Evolutionary conservation across 805 yeast species (phyloP).

Genomic region (Kodamaea nitidulidarum): DNA sequence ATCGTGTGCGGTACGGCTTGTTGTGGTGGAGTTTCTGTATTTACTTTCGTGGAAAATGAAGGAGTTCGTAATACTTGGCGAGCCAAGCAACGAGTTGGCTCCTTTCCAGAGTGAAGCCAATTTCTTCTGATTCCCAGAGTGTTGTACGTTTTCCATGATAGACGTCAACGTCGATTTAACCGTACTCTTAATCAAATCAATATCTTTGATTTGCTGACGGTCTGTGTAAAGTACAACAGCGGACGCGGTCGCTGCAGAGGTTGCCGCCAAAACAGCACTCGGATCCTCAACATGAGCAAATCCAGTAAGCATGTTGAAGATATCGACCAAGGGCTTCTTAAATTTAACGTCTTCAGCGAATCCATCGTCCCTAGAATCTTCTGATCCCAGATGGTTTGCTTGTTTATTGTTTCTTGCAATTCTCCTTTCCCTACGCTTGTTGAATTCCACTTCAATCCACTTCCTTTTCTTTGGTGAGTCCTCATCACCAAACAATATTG

Average conservation of each 20-base stretch:
- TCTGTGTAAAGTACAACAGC: slow-evolving; percentile 36
- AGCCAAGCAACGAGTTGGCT: neutral
- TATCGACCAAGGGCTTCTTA: slow-evolving; percentile 27
- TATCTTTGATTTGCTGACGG: slow-evolving; percentile 17
- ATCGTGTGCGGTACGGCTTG: neutral
- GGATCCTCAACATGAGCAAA: slow-evolving; percentile 31
- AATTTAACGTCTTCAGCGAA: slow-evolving; percentile 23
- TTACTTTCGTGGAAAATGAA: neutral
- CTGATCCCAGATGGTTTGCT: slow-evolving; percentile 10
- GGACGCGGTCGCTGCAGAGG: slow-evolving; percentile 35
- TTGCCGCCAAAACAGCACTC: slow-evolving; percentile 29
- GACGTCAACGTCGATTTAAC: slow-evolving; percentile 20
- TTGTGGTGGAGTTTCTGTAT: neutral
- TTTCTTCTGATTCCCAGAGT: slow-evolving; percentile 22
- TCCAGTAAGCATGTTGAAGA: slow-evolving; percentile 34
- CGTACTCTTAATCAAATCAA: slow-evolving; percentile 21
- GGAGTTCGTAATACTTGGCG: neutral
- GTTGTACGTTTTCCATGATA: slow-evolving; percentile 19
- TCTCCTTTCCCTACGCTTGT: slow-evolving; percentile 58
- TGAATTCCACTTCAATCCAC: slow-evolving; percentile 78
- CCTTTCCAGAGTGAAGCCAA: slow-evolving; percentile 22
- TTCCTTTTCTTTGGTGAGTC: slow-evolving; percentile 49
- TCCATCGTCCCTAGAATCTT: slow-evolving; percentile 15
- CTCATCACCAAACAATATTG: slow-evolving; percentile 56
- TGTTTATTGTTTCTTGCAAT: slow-evolving; percentile 19